Evolutionary conservation across 179 eudicot species (phyloP).

Genomic region (Carnegiea gigantea): DNA sequence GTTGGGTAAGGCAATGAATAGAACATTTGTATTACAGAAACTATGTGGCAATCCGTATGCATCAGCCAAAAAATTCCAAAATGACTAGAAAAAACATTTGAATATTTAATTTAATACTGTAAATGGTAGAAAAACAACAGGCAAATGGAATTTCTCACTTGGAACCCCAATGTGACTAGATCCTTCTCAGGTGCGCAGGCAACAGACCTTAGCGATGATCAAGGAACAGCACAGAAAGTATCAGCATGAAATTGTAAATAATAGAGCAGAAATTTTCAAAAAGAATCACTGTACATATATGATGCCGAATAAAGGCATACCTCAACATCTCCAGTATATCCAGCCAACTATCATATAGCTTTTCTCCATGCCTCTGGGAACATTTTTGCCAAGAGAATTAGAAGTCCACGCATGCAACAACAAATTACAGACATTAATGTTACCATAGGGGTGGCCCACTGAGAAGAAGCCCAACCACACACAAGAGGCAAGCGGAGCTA

Average conservation of each 20-base stretch:
- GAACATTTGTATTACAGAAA: not conserved
- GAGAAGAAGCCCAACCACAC: not conserved
- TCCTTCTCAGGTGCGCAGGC: constrained; percentile 92
- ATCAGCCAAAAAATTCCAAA: not conserved
- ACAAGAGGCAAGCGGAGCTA: not conserved
- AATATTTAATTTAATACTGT: not conserved
- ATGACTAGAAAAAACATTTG: not conserved
- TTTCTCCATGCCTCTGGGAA: constrained; percentile 89
- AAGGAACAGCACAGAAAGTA: constrained; percentile 15
- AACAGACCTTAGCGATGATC: constrained; percentile 56
- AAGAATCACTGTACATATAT: constrained; percentile 10
- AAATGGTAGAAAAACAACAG: not conserved
- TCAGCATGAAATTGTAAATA: not conserved
- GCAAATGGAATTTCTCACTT: constrained; percentile 49
- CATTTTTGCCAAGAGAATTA: constrained; percentile 15
- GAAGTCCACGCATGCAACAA: constrained; percentile 15
- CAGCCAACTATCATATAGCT: constrained; percentile 85
- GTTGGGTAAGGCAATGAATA: constrained; percentile 1
- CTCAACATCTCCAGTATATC: constrained; percentile 91
- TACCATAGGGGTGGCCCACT: not conserved
- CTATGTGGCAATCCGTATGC: not conserved
- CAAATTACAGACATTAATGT: not conserved
- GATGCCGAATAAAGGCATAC: constrained; percentile 33
- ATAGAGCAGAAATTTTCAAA: constrained; percentile 17
- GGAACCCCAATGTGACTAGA: constrained; percentile 86